Percentiles rank a stretch among this genome's conserved stretches.
Evolutionary conservation across 169 alveolate genomes (phyloP).

Genomic region (Plasmodium knowlesi): DNA sequence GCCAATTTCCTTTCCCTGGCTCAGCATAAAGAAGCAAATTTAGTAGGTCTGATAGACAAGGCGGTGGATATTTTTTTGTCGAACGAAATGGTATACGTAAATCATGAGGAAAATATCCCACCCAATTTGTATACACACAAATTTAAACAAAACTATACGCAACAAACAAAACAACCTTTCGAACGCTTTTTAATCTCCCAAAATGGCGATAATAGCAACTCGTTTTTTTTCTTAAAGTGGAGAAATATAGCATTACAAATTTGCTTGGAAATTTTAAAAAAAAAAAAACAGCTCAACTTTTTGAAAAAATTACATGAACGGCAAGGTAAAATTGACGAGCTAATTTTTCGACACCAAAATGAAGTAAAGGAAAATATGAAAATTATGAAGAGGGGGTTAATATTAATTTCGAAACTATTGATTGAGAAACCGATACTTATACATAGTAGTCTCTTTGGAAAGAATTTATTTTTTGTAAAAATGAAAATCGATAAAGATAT

Average conservation of each 20-base stretch:
- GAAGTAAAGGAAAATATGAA: slow-evolving; percentile 58
- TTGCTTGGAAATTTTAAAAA: slow-evolving; percentile 71
- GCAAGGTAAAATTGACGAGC: slow-evolving; percentile 80
- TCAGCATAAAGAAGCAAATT: slow-evolving; percentile 35
- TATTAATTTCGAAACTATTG: slow-evolving; percentile 58
- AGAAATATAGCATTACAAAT: slow-evolving; percentile 73
- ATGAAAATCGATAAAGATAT: slow-evolving; percentile 47
- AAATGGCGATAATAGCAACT: slow-evolving; percentile 24
- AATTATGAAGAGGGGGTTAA: slow-evolving; percentile 64
- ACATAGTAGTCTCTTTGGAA: slow-evolving; percentile 69
- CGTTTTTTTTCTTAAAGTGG: slow-evolving; percentile 73
- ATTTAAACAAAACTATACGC: neutral
- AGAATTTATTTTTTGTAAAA: slow-evolving; percentile 26
- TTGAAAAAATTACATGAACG: slow-evolving; percentile 76
- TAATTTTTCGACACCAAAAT: slow-evolving; percentile 67
- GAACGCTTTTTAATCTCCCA: neutral
- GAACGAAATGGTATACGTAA: slow-evolving; percentile 14
- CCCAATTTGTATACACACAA: slow-evolving; percentile 39
- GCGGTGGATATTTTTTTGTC: slow-evolving; percentile 33
- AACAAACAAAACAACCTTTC: neutral
- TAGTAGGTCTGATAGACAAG: slow-evolving; percentile 20
- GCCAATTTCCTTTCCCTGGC: slow-evolving; percentile 29
- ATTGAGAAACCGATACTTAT: slow-evolving; percentile 79
- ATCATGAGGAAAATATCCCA: slow-evolving; percentile 16
- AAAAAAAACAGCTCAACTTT: slow-evolving; percentile 77